These are phyloP conservation scores for Umbilicaria muhlenbergii DNA, from an alignment of 495 filamentous ascomycete species.

Conservation along the genomic window DNA sequence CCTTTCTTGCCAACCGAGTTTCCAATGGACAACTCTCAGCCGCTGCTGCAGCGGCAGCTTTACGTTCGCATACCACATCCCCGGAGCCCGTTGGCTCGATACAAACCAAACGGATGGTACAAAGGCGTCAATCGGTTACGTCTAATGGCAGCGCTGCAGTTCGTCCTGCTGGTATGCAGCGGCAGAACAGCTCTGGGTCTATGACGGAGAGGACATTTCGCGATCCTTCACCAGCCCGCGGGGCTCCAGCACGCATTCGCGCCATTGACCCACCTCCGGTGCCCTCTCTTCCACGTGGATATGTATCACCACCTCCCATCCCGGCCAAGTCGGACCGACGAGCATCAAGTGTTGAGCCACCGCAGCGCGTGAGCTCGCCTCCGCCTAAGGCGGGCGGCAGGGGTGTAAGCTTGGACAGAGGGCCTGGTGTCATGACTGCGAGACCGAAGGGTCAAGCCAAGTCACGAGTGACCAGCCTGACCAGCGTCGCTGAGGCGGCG, in stretches of 20 bases:
- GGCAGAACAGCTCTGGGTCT: slow-evolving; percentile 55
- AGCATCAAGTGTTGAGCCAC: slow-evolving; percentile 37
- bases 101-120: slow-evolving; percentile 70
- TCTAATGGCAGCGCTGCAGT: slow-evolving; percentile 39
- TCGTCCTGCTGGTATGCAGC: slow-evolving; percentile 31
- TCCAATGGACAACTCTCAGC: slow-evolving; percentile 55
- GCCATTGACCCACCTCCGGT: slow-evolving; percentile 50
- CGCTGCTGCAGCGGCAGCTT: slow-evolving; percentile 70
- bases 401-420: slow-evolving; percentile 32
- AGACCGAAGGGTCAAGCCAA: slow-evolving; percentile 5
- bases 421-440: slow-evolving; percentile 6
- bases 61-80: slow-evolving; percentile 58
- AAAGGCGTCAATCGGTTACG: slow-evolving; percentile 52
- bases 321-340: slow-evolving; percentile 23
- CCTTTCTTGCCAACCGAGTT: slow-evolving; percentile 54
- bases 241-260: slow-evolving; percentile 24
- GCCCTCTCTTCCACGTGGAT: slow-evolving; percentile 46
- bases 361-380: slow-evolving; percentile 31
- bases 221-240: slow-evolving; percentile 43
- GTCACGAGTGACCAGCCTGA: slow-evolving; percentile 4
- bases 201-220: slow-evolving; percentile 82
- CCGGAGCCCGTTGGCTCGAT: slow-evolving; percentile 67
- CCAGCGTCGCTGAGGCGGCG: slow-evolving; percentile 29
- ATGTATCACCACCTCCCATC: slow-evolving; percentile 16
- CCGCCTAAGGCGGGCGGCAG: slow-evolving; percentile 24